Evolutionary conservation across 2,329 filamentous ascomycete genomes (phyloP), one percentile per base, ranked within the genome.

Genomic region (Cordyceps farinosa): DNA sequence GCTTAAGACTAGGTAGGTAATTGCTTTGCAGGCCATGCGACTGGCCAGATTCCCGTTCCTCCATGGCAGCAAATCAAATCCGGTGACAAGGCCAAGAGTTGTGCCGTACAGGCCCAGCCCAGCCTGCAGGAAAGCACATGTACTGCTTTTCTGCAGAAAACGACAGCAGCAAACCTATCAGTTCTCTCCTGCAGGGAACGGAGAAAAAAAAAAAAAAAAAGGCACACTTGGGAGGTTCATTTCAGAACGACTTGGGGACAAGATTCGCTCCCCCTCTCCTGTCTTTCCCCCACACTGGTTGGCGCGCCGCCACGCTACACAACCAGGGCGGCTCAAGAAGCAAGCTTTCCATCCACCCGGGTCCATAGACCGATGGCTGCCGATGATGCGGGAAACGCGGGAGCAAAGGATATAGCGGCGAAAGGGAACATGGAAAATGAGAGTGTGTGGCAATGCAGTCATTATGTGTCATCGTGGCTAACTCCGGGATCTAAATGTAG

Each of bases 331-430:
- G 36, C 32, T 53, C 52, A n/a, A 29, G 51, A 30, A 52, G 47
- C 22, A 57, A 38, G 45, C 45, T 62, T 22, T 22, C 61, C 61
- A 42, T 62, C 52, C 51, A 62, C 60, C 60, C 60, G 52, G 50
- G 48, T 22, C 22, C 50, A 45, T 22, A 47, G 53, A 52, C 61
- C 61, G 61, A 63, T 52, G 61, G 53, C 22, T 57, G 52, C 61
- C 61, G 61, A 55, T 8, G 22, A 29, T 29, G 40, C 36, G 30
- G 38, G 13, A 52, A 55, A 17, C 40, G 51, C 34, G 44, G 30
- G 48, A 53, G 30, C 17, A 17, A 36, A 15, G 22, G 22, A 27
- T 32, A 51, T 32, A 51, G 22, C 11, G 34, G 29, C 15, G 7
- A 47, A 38, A 44, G 11, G 27, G 56, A 47, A 13, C 13, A 32